Evolutionary conservation across 768 basidiomycete genomes (phyloP).

Genomic region (Rhodosporidiobolus sp.): DNA sequence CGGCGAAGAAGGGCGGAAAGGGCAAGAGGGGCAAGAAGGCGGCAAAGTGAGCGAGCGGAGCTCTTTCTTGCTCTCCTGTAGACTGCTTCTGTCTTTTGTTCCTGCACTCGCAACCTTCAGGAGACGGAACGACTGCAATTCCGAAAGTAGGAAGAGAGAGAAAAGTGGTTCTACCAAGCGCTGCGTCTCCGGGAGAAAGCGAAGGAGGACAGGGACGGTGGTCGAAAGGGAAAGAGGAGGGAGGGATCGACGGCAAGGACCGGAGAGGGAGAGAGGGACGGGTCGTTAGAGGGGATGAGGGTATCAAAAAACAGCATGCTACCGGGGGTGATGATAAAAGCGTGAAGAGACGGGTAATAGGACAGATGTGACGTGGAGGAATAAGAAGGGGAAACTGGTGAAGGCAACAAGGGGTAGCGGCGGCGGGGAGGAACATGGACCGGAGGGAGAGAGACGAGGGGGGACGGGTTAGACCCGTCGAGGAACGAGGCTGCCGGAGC

Average conservation of each 20-base stretch:
- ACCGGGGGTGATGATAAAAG: no score
- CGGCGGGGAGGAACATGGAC: no score
- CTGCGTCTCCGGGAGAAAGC: not conserved
- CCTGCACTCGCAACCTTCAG: no score
- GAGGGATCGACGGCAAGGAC: no score
- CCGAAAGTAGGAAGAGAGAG: not conserved
- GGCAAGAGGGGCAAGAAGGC: not conserved
- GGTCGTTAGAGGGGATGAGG: not conserved
- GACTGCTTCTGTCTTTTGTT: not conserved
- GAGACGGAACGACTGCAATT: no score
- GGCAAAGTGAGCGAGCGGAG: not conserved
- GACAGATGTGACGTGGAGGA: no score
- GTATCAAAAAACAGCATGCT: not conserved
- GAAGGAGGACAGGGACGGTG: not conserved
- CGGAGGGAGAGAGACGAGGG: not conserved
- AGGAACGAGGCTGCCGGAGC: slow-evolving; percentile 48
- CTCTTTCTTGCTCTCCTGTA: no score
- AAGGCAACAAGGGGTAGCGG: not conserved
- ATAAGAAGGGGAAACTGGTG: not conserved
- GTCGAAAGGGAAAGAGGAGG: not conserved
- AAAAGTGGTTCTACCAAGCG: not conserved
- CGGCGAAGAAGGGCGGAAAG: not conserved
- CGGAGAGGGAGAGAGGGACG: no score
- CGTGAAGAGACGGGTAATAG: not conserved
- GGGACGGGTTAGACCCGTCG: slow-evolving; percentile 23